Evolutionary conservation across 306 rosid species (phyloP).

Genomic region (Cicer bijugum): DNA sequence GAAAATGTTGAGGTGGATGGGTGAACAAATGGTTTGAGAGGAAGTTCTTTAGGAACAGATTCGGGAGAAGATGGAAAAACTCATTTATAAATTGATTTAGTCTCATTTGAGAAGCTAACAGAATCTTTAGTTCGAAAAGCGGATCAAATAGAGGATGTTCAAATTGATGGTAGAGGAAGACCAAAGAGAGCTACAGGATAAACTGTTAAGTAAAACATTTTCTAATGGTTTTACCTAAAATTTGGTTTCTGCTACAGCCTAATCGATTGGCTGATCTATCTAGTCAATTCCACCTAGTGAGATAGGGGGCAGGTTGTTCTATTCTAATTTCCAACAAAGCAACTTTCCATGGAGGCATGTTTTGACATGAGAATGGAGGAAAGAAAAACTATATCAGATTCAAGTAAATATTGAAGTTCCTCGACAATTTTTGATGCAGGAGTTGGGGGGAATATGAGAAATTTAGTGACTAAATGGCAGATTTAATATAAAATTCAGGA

Average conservation of each 20-base stretch:
- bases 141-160: constrained; percentile 1
- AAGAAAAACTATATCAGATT: background rate
- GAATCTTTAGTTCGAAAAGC: background rate
- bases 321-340: background rate
- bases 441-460: background rate
- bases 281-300: background rate
- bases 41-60: background rate
- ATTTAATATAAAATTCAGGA: background rate
- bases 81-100: background rate
- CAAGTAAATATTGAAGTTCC: constrained; percentile 1
- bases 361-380: constrained; percentile 14
- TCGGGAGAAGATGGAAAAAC: background rate
- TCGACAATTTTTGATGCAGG: background rate
- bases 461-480: background rate
- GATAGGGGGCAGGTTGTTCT: constrained; percentile 2
- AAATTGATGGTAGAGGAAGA: constrained; percentile 13
- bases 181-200: background rate
- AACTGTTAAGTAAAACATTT: background rate
- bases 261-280: background rate
- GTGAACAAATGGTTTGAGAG: background rate
- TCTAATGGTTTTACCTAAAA: background rate
- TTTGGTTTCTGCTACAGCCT: background rate
- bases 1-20: background rate
- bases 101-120: background rate
- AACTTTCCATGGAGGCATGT: background rate